phyloP scores from a whole-genome alignment of 495 filamentous ascomycete species.

The Massariosphaeria phaeospora region DNA sequence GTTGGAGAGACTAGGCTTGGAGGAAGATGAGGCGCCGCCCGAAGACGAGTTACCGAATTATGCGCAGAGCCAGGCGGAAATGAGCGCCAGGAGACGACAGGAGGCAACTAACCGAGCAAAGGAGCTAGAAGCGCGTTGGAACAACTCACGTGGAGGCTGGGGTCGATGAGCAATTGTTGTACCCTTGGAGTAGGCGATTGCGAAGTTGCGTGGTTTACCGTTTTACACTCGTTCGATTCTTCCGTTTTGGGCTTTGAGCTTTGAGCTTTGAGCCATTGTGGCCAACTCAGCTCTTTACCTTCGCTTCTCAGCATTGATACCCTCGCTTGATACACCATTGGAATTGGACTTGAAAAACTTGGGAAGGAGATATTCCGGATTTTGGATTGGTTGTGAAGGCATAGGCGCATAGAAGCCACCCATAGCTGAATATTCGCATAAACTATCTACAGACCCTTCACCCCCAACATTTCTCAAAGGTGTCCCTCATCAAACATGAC shows the following conservation, averaged over 20 bases:
- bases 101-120: conserved; percentile 36
- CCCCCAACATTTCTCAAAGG: no score
- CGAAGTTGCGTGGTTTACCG: not conserved
- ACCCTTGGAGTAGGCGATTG: not conserved
- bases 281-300: no score
- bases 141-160: conserved; percentile 21
- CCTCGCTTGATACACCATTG: conserved; percentile 30
- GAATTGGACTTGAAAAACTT: conserved; percentile 10
- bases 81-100: conserved; percentile 27
- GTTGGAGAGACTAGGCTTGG: conserved; percentile 23
- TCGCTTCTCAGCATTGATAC: conserved; percentile 29
- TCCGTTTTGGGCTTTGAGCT: not conserved
- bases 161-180: conserved; percentile 9
- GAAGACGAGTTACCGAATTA: conserved; percentile 41
- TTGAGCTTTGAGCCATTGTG: no score
- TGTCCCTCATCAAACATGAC: no score
- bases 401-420: no score
- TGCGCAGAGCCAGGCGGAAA: conserved; percentile 39
- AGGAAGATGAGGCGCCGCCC: conserved; percentile 15
- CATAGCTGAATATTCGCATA: no score
- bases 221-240: conserved; percentile 7
- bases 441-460: no score
- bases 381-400: no score
- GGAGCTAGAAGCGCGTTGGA: conserved; percentile 38
- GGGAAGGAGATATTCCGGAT: no score